phyloP scores from a whole-genome alignment of 768 basidiomycete genomes.

The Amanita rubescens region DNA sequence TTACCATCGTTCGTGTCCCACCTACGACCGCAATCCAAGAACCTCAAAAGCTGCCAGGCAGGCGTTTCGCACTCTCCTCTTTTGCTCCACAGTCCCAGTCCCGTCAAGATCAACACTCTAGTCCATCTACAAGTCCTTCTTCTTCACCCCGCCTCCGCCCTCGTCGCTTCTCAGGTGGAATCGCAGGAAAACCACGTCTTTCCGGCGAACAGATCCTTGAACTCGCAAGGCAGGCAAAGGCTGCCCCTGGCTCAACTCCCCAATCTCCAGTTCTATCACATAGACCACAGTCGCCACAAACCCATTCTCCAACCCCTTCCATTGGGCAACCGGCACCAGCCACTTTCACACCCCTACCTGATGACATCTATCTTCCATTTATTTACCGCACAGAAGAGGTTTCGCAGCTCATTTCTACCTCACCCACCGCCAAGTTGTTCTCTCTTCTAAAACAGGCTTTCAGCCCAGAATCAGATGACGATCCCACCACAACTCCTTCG shows the following conservation, averaged over 20 bases:
- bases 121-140: slow-evolving; percentile 21
- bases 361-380: slow-evolving; percentile 79
- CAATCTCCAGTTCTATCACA: slow-evolving; percentile 13
- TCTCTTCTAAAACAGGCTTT: slow-evolving; percentile 70
- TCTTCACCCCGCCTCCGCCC: slow-evolving; percentile 43
- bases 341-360: slow-evolving; percentile 68
- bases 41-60: slow-evolving; percentile 12
- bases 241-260: slow-evolving; percentile 21
- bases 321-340: slow-evolving; percentile 30
- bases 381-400: slow-evolving; percentile 80
- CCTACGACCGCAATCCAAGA: slow-evolving; percentile 25
- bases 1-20: slow-evolving; percentile 70
- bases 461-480: slow-evolving; percentile 19
- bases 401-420: slow-evolving; percentile 50
- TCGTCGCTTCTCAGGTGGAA: slow-evolving; percentile 20
- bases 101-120: slow-evolving; percentile 9
- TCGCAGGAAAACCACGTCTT: slow-evolving; percentile 40
- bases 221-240: slow-evolving; percentile 56
- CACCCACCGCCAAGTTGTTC: slow-evolving; percentile 64
- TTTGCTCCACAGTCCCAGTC: slow-evolving; percentile 35
- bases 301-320: slow-evolving; percentile 10
- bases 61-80: slow-evolving; percentile 53
- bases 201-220: slow-evolving; percentile 71
- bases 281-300: slow-evolving; percentile 19
- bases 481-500: slow-evolving; percentile 25